phyloP scores from a whole-genome alignment of 169 alveolate genomes.

The Cardiosporidium cionae region DNA sequence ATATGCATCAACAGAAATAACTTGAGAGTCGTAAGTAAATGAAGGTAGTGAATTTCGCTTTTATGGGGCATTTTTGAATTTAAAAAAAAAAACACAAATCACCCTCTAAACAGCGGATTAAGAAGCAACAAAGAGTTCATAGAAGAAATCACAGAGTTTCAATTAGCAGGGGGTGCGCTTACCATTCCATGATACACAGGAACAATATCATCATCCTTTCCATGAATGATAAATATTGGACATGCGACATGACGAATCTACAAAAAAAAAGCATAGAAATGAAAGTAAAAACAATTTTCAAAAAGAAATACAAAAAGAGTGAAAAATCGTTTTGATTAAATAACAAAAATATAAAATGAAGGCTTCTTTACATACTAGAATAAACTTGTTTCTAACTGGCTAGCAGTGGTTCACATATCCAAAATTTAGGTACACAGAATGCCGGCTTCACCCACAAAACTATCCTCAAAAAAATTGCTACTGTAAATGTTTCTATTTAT shows the following conservation, averaged over 20 bases:
- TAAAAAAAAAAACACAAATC: not conserved
- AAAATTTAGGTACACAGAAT: too few relatives aligned
- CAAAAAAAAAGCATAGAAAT: not conserved
- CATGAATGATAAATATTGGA: conserved; percentile 79
- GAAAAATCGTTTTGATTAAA: too few relatives aligned
- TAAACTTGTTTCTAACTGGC: too few relatives aligned
- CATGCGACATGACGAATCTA: not conserved
- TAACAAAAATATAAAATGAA: too few relatives aligned
- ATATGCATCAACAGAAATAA: not conserved
- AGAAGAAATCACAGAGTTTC: not conserved
- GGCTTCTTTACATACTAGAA: too few relatives aligned
- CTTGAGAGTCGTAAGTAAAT: not conserved
- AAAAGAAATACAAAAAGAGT: too few relatives aligned
- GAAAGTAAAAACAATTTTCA: not conserved
- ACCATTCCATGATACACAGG: conserved; percentile 55
- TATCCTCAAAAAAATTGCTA: too few relatives aligned
- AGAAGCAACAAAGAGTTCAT: not conserved
- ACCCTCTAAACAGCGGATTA: not conserved
- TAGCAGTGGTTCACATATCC: too few relatives aligned
- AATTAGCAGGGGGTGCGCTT: not conserved
- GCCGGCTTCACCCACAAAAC: too few relatives aligned
- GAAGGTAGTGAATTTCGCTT: not conserved
- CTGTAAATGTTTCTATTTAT: too few relatives aligned
- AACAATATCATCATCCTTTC: conserved; percentile 78
- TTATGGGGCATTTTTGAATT: not conserved